Conservation (phyloP, 768 basidiomycete genomes). For the Boletus barrowsii region DNA sequence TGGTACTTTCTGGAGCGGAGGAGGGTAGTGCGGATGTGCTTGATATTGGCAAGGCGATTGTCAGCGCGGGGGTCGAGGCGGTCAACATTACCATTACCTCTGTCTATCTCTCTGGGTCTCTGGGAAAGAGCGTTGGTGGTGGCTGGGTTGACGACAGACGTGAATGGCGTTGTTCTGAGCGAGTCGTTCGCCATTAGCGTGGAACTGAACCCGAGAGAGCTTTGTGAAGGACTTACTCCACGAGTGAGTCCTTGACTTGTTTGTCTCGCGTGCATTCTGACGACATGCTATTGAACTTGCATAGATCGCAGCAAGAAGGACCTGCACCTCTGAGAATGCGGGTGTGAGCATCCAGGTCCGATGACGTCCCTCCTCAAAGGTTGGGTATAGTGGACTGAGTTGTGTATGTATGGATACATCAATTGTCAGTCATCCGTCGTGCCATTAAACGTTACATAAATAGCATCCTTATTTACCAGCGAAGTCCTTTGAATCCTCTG, state of each 20-base stretch:
- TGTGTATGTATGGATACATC: too few species aligned
- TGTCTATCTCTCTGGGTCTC: conserved; percentile 2
- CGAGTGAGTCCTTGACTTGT: neutral
- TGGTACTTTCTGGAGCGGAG: neutral
- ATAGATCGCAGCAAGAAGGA: neutral
- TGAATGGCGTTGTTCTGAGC: neutral
- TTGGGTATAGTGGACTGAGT: too few species aligned
- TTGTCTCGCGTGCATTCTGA: neutral
- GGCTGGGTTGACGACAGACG: neutral
- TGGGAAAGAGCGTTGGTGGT: neutral
- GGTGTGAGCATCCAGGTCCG: neutral
- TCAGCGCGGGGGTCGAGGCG: neutral
- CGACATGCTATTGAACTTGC: neutral
- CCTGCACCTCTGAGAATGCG: neutral
- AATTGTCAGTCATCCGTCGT: too few species aligned
- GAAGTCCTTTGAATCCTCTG: too few species aligned
- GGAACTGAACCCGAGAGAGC: neutral
- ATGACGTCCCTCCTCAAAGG: too few species aligned
- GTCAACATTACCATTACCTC: conserved; percentile 5
- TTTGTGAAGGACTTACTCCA: neutral
- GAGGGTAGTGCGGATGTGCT: neutral
- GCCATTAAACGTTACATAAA: too few species aligned
- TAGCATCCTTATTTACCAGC: too few species aligned
- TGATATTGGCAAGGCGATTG: neutral
- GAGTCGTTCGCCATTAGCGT: neutral